phyloP scores from a whole-genome alignment of 768 basidiomycete genomes.

The Crassisporium funariophilum region DNA sequence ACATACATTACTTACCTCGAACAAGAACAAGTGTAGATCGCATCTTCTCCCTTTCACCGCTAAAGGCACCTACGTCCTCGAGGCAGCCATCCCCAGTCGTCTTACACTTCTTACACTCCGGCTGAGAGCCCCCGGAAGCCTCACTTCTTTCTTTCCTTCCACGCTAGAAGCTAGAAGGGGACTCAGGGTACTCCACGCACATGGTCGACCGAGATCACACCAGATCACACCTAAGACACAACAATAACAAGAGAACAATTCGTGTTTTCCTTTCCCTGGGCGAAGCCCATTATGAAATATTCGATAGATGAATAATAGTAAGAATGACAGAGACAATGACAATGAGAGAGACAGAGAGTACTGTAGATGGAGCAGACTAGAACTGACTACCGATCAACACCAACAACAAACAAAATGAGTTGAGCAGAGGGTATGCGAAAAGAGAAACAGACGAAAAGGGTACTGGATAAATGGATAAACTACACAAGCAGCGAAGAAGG shows the following conservation, averaged over 20 bases:
- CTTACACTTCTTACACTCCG: too few relatives aligned
- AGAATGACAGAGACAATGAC: neutral
- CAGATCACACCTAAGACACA: too few relatives aligned
- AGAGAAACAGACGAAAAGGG: neutral
- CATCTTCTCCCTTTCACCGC: too few relatives aligned
- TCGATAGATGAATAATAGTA: constrained; percentile 2
- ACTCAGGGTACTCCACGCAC: too few relatives aligned
- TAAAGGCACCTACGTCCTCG: too few relatives aligned
- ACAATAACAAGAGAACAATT: neutral
- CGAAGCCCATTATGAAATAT: constrained; percentile 1
- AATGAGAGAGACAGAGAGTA: constrained; percentile 2
- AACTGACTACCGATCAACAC: constrained; percentile 8
- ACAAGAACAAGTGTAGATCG: too few relatives aligned
- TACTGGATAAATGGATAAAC: neutral
- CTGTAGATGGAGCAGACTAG: constrained; percentile 2
- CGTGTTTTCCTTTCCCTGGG: neutral
- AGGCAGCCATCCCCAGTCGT: too few relatives aligned
- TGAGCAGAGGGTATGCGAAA: neutral
- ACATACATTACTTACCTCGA: too few relatives aligned
- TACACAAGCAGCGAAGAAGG: constrained; percentile 2
- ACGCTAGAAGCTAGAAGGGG: too few relatives aligned
- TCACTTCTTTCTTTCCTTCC: too few relatives aligned
- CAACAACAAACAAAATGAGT: constrained; percentile 1
- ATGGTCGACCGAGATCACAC: too few relatives aligned
- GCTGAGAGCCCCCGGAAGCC: too few relatives aligned